These are phyloP conservation scores for Diaporthe capsici DNA, from an alignment of 2,329 filamentous ascomycete species.

Conservation along the genomic window DNA sequence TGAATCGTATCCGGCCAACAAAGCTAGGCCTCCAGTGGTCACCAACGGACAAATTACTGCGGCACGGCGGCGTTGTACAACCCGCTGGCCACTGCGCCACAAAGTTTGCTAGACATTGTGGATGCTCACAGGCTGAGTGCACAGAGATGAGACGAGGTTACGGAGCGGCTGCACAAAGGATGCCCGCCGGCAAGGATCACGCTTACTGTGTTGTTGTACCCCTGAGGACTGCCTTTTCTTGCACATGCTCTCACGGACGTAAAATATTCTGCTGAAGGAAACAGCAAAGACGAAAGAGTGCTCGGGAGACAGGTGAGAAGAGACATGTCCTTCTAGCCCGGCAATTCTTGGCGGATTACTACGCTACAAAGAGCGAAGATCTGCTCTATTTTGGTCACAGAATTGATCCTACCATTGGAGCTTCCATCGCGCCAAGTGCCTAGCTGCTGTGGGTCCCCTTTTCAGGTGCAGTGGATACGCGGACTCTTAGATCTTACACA, in stretches of 20 bases:
- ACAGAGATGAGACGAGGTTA: background rate
- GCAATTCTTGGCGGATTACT: background rate
- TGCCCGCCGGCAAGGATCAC: background rate
- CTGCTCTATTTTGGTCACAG: background rate
- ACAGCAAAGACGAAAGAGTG: background rate
- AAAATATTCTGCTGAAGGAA: background rate
- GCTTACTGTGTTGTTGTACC: background rate
- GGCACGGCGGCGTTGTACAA: background rate
- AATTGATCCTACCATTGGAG: background rate
- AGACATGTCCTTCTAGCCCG: background rate
- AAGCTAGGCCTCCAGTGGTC: background rate
- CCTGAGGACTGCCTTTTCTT: slow-evolving; percentile 13
- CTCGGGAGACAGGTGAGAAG: background rate
- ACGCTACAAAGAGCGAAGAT: background rate
- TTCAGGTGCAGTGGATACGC: background rate
- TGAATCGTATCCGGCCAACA: background rate
- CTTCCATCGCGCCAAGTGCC: background rate
- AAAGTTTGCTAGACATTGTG: background rate
- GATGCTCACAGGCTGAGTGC: background rate
- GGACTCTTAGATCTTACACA: background rate
- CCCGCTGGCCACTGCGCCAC: background rate
- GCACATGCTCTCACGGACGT: background rate
- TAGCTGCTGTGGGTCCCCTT: background rate
- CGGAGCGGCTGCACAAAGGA: background rate
- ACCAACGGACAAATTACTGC: background rate